phyloP scores from a whole-genome alignment of 352 stramenopile genomes.

The Phytophthora cajani region DNA sequence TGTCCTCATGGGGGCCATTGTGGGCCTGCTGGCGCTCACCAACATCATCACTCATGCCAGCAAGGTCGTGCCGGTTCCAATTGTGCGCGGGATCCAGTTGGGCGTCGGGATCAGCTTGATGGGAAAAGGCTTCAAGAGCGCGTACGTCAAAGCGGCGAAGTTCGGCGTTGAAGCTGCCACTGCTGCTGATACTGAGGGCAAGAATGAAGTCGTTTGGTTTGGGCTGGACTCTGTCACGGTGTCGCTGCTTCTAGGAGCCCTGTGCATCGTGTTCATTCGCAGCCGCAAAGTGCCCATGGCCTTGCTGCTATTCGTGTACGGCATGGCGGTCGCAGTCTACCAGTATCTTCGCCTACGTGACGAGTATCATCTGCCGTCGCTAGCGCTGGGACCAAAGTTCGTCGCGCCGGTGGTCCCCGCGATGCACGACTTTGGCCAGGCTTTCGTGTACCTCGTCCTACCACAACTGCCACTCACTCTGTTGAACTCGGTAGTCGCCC shows the following conservation, averaged over 20 bases:
- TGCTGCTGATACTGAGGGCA: constrained; percentile 25
- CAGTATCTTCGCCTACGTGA: constrained; percentile 56
- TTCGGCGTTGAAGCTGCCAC: constrained; percentile 18
- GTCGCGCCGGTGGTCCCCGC: constrained; percentile 61
- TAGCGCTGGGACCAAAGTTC: constrained; percentile 67
- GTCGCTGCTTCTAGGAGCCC: constrained; percentile 68
- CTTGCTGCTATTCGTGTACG: constrained; percentile 74
- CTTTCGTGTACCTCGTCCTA: constrained; percentile 89
- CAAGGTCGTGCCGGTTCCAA: constrained; percentile 85
- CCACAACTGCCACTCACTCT: constrained; percentile 93
- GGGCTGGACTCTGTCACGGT: constrained; percentile 74
- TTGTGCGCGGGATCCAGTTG: constrained; percentile 93
- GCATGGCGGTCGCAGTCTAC: constrained; percentile 69
- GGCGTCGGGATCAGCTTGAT: constrained; percentile 91
- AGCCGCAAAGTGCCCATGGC: constrained; percentile 68
- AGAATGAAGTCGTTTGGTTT: constrained; percentile 53
- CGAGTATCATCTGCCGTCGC: constrained; percentile 58
- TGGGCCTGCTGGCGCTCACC: constrained; percentile 79
- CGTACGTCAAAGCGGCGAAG: constrained; percentile 55
- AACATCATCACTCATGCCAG: constrained; percentile 92
- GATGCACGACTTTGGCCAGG: constrained; percentile 60
- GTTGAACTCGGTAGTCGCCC: constrained; percentile 93
- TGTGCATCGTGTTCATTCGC: constrained; percentile 78
- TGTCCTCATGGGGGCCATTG: constrained; percentile 77
- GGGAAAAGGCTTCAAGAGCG: constrained; percentile 80